phyloP scores from a whole-genome alignment of 2,329 filamentous ascomycete genomes.

The Gnomoniopsis smithogilvyi region DNA sequence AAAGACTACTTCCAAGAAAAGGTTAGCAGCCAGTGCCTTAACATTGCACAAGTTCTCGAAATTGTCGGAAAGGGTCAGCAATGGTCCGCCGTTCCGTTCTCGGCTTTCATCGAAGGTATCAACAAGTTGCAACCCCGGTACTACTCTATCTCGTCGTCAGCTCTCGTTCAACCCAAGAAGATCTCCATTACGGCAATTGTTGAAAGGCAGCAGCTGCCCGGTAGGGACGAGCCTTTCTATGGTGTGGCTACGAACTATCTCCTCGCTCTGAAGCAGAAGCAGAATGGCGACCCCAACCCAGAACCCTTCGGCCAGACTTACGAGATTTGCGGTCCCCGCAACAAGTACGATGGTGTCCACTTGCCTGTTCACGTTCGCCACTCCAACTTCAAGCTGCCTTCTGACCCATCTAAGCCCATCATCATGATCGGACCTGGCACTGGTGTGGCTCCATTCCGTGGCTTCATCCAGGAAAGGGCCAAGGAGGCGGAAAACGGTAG shows the following conservation, averaged over 20 bases:
- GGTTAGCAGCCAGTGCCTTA: slow-evolving; percentile 77
- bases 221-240: slow-evolving; percentile 74
- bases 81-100: slow-evolving; percentile 88
- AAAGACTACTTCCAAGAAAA: slow-evolving; percentile 94
- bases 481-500: slow-evolving; percentile 77
- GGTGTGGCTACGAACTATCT: slow-evolving; percentile 98
- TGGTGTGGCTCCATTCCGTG: slow-evolving; percentile 94
- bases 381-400: slow-evolving; percentile 98
- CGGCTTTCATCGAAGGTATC: slow-evolving; percentile 87
- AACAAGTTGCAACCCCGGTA: slow-evolving; percentile 96
- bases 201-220: slow-evolving; percentile 75
- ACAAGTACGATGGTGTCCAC: slow-evolving; percentile 95
- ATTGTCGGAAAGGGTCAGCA: slow-evolving; percentile 68
- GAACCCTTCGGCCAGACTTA: slow-evolving; percentile 84
- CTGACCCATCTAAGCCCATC: slow-evolving; percentile 87
- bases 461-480: slow-evolving; percentile 89
- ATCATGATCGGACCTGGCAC: slow-evolving; percentile 97
- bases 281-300: slow-evolving; percentile 80
- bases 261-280: slow-evolving; percentile 91
- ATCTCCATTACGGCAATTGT: slow-evolving; percentile 95
- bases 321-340: slow-evolving; percentile 81
- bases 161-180: slow-evolving; percentile 87
- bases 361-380: slow-evolving; percentile 94
- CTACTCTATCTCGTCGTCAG: slow-evolving; percentile 99
- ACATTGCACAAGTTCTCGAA: slow-evolving; percentile 82